These are phyloP conservation scores for Geranium brycei DNA, from an alignment of 345 rosid species.

Conservation along the genomic window DNA sequence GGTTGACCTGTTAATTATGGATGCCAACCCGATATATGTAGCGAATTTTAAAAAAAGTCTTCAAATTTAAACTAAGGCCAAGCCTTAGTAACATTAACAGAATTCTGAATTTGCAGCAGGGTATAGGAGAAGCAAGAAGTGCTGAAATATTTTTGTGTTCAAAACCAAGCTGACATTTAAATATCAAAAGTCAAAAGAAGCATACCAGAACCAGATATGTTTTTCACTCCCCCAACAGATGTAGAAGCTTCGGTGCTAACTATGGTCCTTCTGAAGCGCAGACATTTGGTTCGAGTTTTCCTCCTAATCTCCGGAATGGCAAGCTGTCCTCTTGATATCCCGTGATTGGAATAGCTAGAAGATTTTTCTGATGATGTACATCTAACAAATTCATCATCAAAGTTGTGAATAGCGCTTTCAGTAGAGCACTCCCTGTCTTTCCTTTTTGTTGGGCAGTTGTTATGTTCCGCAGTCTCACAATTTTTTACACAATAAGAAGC, in stretches of 20 bases:
- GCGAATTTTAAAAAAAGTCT: too few relatives aligned
- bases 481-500: conserved; percentile 45
- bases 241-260: not conserved
- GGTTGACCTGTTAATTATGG: too few relatives aligned
- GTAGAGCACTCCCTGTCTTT: conserved; percentile 11
- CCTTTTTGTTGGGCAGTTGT: conserved; percentile 17
- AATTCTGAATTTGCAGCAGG: not conserved
- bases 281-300: not conserved
- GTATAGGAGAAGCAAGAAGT: not conserved
- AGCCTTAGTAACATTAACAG: not conserved
- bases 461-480: conserved; percentile 25
- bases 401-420: not conserved
- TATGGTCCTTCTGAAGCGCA: not conserved
- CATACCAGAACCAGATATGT: not conserved
- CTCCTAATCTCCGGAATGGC: not conserved
- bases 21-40: too few relatives aligned
- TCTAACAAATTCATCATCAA: not conserved
- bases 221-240: not conserved
- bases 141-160: not conserved
- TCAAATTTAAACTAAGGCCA: not conserved
- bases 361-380: not conserved
- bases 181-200: not conserved
- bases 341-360: not conserved
- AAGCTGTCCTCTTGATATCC: not conserved
- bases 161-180: not conserved